Conservation (phyloP, 345 rosid species). For the Noccaea caerulescens region DNA sequence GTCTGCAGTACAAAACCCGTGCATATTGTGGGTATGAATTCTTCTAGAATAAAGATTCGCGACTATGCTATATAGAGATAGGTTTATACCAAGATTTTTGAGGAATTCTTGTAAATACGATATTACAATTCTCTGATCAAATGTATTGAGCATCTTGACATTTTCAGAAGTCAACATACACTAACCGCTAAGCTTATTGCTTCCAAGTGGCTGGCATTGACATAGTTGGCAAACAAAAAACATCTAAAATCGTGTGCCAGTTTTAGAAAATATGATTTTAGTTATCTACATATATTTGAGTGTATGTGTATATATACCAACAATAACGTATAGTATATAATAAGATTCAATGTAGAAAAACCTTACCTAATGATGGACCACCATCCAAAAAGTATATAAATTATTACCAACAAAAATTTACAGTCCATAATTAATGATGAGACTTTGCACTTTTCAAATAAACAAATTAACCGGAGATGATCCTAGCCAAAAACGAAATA, state of each 20-base stretch:
- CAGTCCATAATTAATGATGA: slow-evolving; percentile 7
- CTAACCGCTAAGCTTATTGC: not conserved
- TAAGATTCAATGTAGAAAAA: slow-evolving; percentile 26
- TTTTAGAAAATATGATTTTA: not conserved
- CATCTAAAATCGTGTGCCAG: slow-evolving; percentile 26
- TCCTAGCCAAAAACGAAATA: not conserved
- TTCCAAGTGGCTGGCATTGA: slow-evolving; percentile 21
- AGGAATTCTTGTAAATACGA: no score
- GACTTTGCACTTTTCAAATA: not conserved
- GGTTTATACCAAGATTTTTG: no score
- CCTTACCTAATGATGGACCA: slow-evolving; percentile 33
- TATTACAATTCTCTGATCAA: no score
- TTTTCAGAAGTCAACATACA: not conserved
- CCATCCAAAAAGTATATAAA: slow-evolving; percentile 11
- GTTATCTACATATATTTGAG: not conserved
- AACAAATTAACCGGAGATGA: not conserved
- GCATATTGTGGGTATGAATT: no score
- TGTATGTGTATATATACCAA: not conserved
- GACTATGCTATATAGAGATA: no score
- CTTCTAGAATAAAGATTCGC: no score
- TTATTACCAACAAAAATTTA: slow-evolving; percentile 32
- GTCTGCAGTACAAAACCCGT: no score
- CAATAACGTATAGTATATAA: not conserved
- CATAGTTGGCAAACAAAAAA: slow-evolving; percentile 12
- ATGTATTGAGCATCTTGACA: no score